phyloP scores from a whole-genome alignment of 441 rosid genomes.

The Pelargonium citronellum region DNA sequence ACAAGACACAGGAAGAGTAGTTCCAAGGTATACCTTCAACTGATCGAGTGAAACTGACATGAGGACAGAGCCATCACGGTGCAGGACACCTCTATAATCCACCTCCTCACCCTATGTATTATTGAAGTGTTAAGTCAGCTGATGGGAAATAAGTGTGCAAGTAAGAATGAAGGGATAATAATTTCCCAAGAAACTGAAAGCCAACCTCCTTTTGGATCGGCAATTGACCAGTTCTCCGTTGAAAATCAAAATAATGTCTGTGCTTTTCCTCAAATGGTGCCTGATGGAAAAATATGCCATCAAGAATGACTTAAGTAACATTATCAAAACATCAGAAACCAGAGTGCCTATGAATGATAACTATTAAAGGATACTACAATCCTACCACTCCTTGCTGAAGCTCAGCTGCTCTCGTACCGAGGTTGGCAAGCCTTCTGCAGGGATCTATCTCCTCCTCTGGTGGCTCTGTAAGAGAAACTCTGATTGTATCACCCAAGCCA shows the following conservation, averaged over 20 bases:
- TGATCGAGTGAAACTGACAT: constrained; percentile 76
- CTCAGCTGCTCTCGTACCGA: constrained; percentile 73
- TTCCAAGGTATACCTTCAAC: constrained; percentile 45
- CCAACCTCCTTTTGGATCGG: constrained; percentile 87
- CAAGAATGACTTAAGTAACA: constrained; percentile 6
- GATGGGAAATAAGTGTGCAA: not conserved
- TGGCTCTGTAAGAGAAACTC: constrained; percentile 93
- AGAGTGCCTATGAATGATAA: constrained; percentile 15
- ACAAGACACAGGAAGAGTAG: not conserved
- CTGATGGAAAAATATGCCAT: constrained; percentile 31
- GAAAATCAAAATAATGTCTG: constrained; percentile 86
- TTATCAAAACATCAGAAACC: not conserved
- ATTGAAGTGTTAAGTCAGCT: constrained; percentile 16
- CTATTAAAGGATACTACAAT: constrained; percentile 14
- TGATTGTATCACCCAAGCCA: constrained; percentile 95
- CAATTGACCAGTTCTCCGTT: constrained; percentile 81
- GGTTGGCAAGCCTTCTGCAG: constrained; percentile 77
- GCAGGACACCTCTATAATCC: constrained; percentile 85
- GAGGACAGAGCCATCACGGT: constrained; percentile 95
- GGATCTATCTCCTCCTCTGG: constrained; percentile 98
- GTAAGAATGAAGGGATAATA: not conserved
- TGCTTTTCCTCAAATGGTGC: constrained; percentile 93
- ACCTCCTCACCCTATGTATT: constrained; percentile 75
- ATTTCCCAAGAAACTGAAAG: not conserved
- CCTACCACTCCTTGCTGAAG: constrained; percentile 91